Percentiles rank a stretch among this genome's conserved stretches.
These are phyloP conservation scores for Taphrina populina DNA, from an alignment of 1,139 yeast genomes.

Conservation along the genomic window DNA sequence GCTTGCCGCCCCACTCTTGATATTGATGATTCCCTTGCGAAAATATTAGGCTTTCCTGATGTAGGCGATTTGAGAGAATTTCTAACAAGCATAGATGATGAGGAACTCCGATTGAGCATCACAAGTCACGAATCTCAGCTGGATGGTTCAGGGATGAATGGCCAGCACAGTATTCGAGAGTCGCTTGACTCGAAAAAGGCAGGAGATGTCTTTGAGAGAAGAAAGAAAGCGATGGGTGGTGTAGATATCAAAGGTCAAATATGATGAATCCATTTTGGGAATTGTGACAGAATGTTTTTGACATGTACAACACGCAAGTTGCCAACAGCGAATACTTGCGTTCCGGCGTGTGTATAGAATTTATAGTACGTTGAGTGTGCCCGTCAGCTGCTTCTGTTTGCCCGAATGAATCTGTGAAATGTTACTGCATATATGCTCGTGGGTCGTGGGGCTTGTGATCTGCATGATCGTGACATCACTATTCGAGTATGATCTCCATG, in stretches of 20 bases:
- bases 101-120: constrained; percentile 49
- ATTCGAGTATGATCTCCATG: no score
- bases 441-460: no score
- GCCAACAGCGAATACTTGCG: no score
- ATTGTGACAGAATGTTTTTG: no score
- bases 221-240: constrained; percentile 48
- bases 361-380: no score
- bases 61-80: constrained; percentile 6
- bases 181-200: constrained; percentile 51
- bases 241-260: constrained; percentile 94
- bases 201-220: constrained; percentile 48
- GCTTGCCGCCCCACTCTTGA: constrained; percentile 44
- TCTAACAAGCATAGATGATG: constrained; percentile 46
- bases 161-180: constrained; percentile 42
- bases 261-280: no score
- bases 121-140: constrained; percentile 51
- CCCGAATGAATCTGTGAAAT: no score
- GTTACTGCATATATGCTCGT: no score
- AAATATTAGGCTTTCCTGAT: constrained; percentile 2
- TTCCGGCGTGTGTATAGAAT: no score
- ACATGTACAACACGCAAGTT: no score
- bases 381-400: no score
- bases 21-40: background rate
- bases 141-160: constrained; percentile 48
- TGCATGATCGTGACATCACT: no score